phyloP scores from a whole-genome alignment of 768 basidiomycete genomes.

The Russula earlei region DNA sequence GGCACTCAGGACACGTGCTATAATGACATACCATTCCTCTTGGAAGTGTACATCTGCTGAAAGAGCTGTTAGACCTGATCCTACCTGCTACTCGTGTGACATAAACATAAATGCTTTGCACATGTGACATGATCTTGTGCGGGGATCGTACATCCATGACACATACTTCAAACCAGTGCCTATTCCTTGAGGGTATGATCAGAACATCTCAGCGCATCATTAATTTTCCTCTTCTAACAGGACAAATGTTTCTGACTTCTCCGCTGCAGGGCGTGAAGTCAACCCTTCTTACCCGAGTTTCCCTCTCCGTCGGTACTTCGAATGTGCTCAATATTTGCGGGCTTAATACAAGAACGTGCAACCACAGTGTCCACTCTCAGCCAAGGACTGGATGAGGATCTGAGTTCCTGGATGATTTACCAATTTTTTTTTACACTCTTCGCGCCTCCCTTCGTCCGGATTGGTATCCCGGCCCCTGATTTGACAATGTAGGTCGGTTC shows the following conservation, averaged over 20 bases:
- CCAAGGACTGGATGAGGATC: too few species aligned
- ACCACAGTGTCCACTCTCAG: background rate
- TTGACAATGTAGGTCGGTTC: constrained; percentile 42
- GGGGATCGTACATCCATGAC: background rate
- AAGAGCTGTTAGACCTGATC: background rate
- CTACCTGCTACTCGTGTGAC: background rate
- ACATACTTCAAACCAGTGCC: background rate
- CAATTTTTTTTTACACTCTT: background rate
- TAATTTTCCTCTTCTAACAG: background rate
- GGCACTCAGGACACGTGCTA: constrained; percentile 11
- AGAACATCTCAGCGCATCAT: background rate
- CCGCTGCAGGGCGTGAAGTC: background rate
- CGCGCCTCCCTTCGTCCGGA: background rate
- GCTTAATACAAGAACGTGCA: background rate
- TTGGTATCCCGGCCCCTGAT: constrained; percentile 40
- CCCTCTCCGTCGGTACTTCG: background rate
- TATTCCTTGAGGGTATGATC: background rate
- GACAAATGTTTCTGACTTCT: background rate
- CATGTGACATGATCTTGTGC: background rate
- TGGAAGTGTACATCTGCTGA: background rate
- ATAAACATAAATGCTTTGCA: background rate
- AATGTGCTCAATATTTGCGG: background rate
- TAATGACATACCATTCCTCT: constrained; percentile 11
- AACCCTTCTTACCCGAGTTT: background rate
- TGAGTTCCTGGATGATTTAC: background rate